Percentiles rank a stretch among this genome's conserved stretches.
Evolutionary conservation across 805 yeast species (phyloP).

Genomic region (Geotrichum ghanense): DNA sequence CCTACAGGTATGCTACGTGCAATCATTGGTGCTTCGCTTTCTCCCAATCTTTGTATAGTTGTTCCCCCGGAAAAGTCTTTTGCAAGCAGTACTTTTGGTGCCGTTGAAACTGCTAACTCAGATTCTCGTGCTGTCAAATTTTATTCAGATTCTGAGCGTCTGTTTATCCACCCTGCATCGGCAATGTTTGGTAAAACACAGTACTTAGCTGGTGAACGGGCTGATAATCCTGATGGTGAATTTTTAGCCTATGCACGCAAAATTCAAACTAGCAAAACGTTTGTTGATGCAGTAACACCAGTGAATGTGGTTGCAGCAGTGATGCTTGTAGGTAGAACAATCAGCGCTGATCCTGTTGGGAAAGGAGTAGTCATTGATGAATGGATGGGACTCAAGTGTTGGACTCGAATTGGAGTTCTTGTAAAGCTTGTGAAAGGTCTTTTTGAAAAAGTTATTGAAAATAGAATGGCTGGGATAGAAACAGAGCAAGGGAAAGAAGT

Average conservation of each 20-base stretch:
- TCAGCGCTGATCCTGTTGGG: conserved; percentile 47
- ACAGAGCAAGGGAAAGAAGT: conserved; percentile 20
- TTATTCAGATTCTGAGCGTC: conserved; percentile 48
- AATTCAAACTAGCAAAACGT: conserved; percentile 54
- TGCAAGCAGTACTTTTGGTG: conserved; percentile 58
- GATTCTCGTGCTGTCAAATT: conserved; percentile 63
- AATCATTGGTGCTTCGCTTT: conserved; percentile 66
- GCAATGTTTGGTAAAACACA: conserved; percentile 45
- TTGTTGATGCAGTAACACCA: conserved; percentile 69
- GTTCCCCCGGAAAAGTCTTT: conserved; percentile 75
- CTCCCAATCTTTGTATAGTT: conserved; percentile 74
- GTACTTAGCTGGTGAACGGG: conserved; percentile 18
- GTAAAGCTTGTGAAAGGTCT: conserved; percentile 56
- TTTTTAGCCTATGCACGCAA: conserved; percentile 56
- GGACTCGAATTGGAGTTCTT: conserved; percentile 90
- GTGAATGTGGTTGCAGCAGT: conserved; percentile 60
- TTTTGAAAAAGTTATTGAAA: conserved; percentile 56
- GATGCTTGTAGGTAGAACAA: conserved; percentile 55
- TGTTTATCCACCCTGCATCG: conserved; percentile 83
- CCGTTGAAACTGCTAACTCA: conserved; percentile 66
- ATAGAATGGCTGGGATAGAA: conserved; percentile 43
- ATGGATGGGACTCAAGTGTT: conserved; percentile 86
- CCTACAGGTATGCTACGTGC: conserved; percentile 38
- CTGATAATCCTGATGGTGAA: conserved; percentile 8
- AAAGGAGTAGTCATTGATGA: conserved; percentile 67